Evolutionary conservation across 108 stramenopile genomes (phyloP).

Genomic region (Ochromonas danica): DNA sequence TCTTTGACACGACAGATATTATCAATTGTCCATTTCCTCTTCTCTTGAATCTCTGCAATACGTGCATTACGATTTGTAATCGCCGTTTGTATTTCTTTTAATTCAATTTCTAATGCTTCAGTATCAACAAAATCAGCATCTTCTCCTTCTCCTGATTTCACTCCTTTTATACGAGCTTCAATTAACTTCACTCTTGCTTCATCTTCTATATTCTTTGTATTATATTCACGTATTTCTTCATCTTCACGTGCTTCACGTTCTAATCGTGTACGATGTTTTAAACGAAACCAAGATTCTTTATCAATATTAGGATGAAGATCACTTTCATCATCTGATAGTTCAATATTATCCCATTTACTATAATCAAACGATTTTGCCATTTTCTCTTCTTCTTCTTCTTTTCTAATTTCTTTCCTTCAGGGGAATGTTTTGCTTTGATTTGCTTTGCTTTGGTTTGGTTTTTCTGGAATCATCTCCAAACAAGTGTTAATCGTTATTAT

Average conservation of each 20-base stretch:
- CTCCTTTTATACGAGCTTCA: constrained; percentile 52
- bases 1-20: constrained; percentile 90
- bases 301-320: constrained; percentile 99
- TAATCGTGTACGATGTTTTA: constrained; percentile 81
- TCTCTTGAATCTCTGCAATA: constrained; percentile 85
- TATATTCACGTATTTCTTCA: constrained; percentile 8
- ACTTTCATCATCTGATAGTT: constrained; percentile 94
- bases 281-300: constrained; percentile 77
- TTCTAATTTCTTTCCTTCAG: too few species aligned
- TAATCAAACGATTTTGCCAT: constrained; percentile 91
- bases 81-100: background rate
- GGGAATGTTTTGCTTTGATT: too few species aligned
- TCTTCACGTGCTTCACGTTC: constrained; percentile 68
- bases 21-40: constrained; percentile 96
- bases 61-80: constrained; percentile 32
- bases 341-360: constrained; percentile 96
- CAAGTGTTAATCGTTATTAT: too few species aligned
- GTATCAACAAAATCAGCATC: constrained; percentile 51
- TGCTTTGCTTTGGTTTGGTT: too few species aligned
- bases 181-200: constrained; percentile 18
- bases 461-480: too few species aligned
- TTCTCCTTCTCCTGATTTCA: constrained; percentile 76
- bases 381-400: constrained; percentile 5
- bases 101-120: constrained; percentile 22
- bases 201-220: constrained; percentile 8